Base-by-base conservation (phyloP, 192 early-diverging fungal species). In the Lunasporangiospora selenospora region DNA sequence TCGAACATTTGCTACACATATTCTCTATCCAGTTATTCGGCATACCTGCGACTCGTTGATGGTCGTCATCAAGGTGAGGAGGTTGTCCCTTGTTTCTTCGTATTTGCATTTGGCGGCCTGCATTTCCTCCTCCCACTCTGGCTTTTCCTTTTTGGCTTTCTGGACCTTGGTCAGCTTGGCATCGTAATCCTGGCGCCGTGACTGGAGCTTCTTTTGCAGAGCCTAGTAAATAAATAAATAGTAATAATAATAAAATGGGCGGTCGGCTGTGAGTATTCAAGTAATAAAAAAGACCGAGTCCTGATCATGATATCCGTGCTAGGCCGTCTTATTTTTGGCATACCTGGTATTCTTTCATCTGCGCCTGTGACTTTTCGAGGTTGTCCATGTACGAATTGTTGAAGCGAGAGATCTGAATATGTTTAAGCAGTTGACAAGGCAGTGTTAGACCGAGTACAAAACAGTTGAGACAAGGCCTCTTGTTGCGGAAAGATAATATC, bases 121-220 rank as follows among this genome's bases (percentile, higher is more conserved):
- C 65, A 90, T 83, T 49, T 99, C 96, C 49, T 99, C 93, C 59
- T 95, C 95, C 51, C 93, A 84, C 16, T 92, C 87, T n/a, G 92
- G 87, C 37, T 88, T 92, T 56, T 96, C 94, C 80, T 95, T 96
- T 77, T 95, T 94, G 44, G 85, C 82, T 62, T 92, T 95, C 61
- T 95, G 90, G n/a, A 91, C 85, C 73, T 92, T 93, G 77, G 85
- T 85, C 24, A 90, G 69, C 77, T 95, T 98, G 36, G 90, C 87
- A 77, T 99, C 97, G 78, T 94, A 97, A 52, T 99, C 95, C 43
- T 92, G 77, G 47, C 97, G 85, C 40, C 95, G 83, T 54, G 90
- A 87, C 45, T 94, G 92, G 7, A 97, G 81, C 77, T 97, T 98
- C 67, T 85, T 90, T 63, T 94, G 88, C 53, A 95, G 58, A 18